A percentile compares a stretch with the other conserved stretches of the same genome.
Conservation (phyloP, 2,329 filamentous ascomycete genomes). For the Xylaria sp. region DNA sequence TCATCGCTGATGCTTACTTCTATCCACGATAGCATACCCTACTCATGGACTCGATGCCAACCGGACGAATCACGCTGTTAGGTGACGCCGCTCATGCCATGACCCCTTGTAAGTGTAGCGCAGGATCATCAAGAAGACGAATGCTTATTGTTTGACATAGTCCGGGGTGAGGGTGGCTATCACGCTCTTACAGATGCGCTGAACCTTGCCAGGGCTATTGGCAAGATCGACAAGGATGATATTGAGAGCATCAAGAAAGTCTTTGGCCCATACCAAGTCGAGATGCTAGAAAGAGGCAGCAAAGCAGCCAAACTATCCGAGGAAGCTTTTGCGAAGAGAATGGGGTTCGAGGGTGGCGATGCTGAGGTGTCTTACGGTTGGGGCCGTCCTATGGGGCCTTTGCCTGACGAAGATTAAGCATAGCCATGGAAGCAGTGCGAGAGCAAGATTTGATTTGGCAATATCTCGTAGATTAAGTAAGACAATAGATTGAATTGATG, state of each 20-base stretch:
- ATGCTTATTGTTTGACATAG: constrained; percentile 17
- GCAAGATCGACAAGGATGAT: constrained; percentile 37
- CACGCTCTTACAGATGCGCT: constrained; percentile 62
- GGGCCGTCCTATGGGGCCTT: constrained; percentile 37
- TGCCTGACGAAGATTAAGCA: constrained; percentile 37
- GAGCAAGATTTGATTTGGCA: background rate
- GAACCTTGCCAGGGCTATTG: constrained; percentile 44
- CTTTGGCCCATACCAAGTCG: constrained; percentile 47
- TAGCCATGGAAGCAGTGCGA: background rate
- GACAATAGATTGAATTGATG: background rate
- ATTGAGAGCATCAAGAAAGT: constrained; percentile 33
- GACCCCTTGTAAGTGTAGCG: constrained; percentile 39
- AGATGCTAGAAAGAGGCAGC: constrained; percentile 47
- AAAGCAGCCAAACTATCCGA: constrained; percentile 42
- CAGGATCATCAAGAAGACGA: background rate
- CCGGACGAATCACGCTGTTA: constrained; percentile 41
- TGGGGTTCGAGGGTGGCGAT: constrained; percentile 21
- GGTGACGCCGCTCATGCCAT: constrained; percentile 45
- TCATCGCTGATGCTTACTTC: constrained; percentile 4
- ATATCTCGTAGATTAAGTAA: background rate
- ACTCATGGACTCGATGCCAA: constrained; percentile 41
- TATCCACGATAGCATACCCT: constrained; percentile 33
- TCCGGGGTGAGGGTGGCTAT: constrained; percentile 42
- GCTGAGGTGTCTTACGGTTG: constrained; percentile 33
- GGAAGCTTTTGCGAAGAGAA: constrained; percentile 37